phyloP scores from a whole-genome alignment of 306 rosid genomes.

The Prunus salicina region DNA sequence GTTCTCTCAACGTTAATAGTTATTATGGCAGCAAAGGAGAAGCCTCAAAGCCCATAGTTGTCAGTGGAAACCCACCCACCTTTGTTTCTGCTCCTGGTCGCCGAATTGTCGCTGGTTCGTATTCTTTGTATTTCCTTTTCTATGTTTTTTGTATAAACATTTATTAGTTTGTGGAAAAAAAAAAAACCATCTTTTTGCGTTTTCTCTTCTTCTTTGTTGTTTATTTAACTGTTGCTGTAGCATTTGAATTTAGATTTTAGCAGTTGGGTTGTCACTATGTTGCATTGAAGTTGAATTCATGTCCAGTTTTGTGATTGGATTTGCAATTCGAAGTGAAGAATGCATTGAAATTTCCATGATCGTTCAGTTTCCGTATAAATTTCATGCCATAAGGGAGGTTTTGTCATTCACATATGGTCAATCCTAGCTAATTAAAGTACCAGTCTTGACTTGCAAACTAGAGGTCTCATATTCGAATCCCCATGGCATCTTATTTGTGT shows the following conservation, averaged over 20 bases:
- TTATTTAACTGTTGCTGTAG: neutral
- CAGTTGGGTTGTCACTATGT: neutral
- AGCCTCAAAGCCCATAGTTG: constrained; percentile 66
- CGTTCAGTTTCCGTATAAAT: neutral
- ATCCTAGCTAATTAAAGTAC: neutral
- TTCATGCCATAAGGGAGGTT: too few species aligned
- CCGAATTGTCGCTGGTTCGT: constrained; percentile 84
- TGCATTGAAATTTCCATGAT: neutral
- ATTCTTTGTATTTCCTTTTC: neutral
- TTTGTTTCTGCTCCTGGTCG: constrained; percentile 93
- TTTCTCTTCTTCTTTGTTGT: neutral
- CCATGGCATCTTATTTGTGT: too few species aligned
- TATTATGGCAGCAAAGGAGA: constrained; percentile 13
- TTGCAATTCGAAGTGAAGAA: constrained; percentile 8
- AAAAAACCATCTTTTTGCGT: neutral
- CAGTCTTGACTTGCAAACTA: neutral
- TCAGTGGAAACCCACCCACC: constrained; percentile 84
- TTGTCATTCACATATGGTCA: neutral
- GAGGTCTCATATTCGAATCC: too few species aligned
- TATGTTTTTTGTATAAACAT: neutral
- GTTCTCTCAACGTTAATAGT: constrained; percentile 34
- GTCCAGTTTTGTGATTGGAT: constrained; percentile 7
- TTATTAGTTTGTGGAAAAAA: neutral
- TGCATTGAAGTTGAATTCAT: neutral
- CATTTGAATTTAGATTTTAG: neutral